Evolutionary conservation across 805 yeast genomes (phyloP), one percentile per base, ranked within the genome.

Genomic region (Candida tallmaniae): DNA sequence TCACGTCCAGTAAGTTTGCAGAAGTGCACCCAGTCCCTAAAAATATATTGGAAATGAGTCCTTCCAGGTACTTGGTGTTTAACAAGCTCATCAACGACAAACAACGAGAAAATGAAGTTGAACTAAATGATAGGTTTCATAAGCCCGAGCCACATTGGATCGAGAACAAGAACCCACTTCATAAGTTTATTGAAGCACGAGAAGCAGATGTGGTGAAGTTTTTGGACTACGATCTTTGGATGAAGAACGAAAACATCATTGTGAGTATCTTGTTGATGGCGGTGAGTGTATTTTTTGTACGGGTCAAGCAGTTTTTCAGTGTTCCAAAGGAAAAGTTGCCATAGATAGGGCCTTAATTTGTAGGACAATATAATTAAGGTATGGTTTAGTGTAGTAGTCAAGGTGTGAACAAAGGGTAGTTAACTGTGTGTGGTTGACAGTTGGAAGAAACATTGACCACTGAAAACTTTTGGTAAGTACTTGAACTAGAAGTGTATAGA

Each of bases 11-110:
- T 27, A 38, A 38, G 9, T 35, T 49, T n/a, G 30, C 40, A 7
- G 34, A 40, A 1, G 39, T 46, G 19, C 66, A 59, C 38, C 70
- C 71, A 2, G 32, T 51, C 1, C 61, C 68, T 4, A 45, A 52
- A 15, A 39, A 50, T 30, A 48, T 54, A 8, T 34, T 70, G 38
- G 42, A 52, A 31, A 33, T 50, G 49, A 32, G 58, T 56, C 62
- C 65, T 22, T 36, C 58, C 41, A 33, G 51, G 49, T 52, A 46
- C 33, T 65, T 62, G 36, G 65, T 80, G 1, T 82, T 83, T 48
- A 67, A 76, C 20, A 80, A 76, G 47, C 63, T 80, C 3, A 62
- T 81, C 2, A 62, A 65, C 38, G 76, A 77, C 43, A 70, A 70
- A 15, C 51, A 71, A 11, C 64, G 83, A 34, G 57, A 53, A 27